Percentiles rank a stretch among this genome's conserved stretches.
phyloP scores from a whole-genome alignment of 2,329 filamentous ascomycete genomes.

The Pestalotiopsis sp. region DNA sequence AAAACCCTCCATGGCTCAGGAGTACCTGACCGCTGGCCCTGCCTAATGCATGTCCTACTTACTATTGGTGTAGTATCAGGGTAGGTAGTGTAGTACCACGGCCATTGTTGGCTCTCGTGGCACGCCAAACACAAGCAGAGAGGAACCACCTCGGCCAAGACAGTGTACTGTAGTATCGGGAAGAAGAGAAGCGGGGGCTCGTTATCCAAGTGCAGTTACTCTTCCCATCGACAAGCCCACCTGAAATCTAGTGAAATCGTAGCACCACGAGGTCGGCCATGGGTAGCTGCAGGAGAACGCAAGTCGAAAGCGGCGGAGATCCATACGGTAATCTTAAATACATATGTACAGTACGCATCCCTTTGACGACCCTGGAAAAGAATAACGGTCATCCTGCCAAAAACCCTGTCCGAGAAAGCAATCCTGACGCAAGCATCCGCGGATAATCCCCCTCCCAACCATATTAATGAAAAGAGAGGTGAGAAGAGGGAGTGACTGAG shows the following conservation, averaged over 20 bases:
- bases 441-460: neutral
- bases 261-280: neutral
- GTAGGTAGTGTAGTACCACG: neutral
- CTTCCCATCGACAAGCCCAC: neutral
- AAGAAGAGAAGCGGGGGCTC: neutral
- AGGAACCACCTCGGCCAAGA: neutral
- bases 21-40: neutral
- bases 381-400: neutral
- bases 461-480: slow-evolving; percentile 2
- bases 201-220: neutral
- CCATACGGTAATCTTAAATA: slow-evolving; percentile 13
- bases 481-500: neutral
- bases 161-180: neutral
- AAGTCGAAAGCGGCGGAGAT: slow-evolving; percentile 2
- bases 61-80: neutral
- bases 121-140: neutral
- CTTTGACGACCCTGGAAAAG: neutral
- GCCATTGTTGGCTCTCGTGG: neutral
- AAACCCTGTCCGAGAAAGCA: neutral
- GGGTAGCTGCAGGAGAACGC: slow-evolving; percentile 9
- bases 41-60: neutral
- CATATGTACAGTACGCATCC: slow-evolving; percentile 5
- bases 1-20: neutral
- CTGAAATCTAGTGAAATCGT: slow-evolving; percentile 2
- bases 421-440: neutral